Evolutionary conservation across 192 early-diverging fungal species (phyloP).

Genomic region (Coemansia sp.): DNA sequence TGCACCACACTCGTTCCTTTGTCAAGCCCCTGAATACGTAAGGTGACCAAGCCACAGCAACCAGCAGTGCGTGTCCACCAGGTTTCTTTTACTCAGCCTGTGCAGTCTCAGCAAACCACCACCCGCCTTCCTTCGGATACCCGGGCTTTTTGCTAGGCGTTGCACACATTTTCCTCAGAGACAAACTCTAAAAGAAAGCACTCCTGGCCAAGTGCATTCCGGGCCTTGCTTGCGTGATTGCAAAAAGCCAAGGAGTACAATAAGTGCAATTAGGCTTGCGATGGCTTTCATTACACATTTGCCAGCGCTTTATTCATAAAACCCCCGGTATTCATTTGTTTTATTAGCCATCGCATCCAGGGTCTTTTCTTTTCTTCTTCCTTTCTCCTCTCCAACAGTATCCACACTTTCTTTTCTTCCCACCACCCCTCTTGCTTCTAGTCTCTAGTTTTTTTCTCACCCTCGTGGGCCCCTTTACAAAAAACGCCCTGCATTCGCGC

Average conservation of each 20-base stretch:
- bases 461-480: too few species aligned
- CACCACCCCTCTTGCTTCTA: neutral
- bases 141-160: neutral
- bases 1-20: neutral
- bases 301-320: neutral
- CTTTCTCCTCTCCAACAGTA: neutral
- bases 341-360: neutral
- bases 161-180: neutral
- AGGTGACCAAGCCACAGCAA: slow-evolving; percentile 4
- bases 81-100: neutral
- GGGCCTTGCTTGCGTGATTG: too few species aligned
- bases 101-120: too few species aligned
- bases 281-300: too few species aligned
- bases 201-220: too few species aligned
- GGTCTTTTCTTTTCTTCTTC: neutral
- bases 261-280: too few species aligned
- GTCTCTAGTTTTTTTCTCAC: too few species aligned
- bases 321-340: neutral
- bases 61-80: neutral
- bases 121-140: neutral
- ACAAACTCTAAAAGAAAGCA: neutral
- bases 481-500: too few species aligned
- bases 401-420: neutral
- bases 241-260: too few species aligned
- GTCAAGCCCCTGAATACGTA: neutral